Evolutionary conservation across 2,329 filamentous ascomycete species (phyloP).

Genomic region (Colletotrichum orchidophilum): DNA sequence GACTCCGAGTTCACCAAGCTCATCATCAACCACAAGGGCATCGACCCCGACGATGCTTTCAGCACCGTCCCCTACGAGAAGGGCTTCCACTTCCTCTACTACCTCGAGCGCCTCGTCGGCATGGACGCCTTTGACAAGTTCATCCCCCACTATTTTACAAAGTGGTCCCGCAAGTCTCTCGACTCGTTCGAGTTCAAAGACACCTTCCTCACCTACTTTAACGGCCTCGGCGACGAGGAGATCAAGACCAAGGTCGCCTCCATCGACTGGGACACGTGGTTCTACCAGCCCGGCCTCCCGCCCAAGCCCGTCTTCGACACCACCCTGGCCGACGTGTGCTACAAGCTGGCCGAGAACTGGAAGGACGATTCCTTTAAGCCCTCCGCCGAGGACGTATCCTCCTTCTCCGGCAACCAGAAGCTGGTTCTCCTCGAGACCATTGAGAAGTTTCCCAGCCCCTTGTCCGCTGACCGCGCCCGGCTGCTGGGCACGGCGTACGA

Average conservation of each 20-base stretch:
- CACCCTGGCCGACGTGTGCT: constrained; percentile 84
- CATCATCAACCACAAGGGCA: constrained; percentile 84
- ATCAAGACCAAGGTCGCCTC: constrained; percentile 71
- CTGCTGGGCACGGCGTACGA: constrained; percentile 80
- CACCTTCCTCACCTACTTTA: constrained; percentile 87
- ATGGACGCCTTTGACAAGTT: constrained; percentile 93
- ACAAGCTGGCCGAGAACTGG: constrained; percentile 85
- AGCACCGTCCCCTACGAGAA: constrained; percentile 95
- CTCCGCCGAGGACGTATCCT: constrained; percentile 71
- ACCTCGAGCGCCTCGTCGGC: constrained; percentile 86
- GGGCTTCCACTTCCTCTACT: constrained; percentile 92
- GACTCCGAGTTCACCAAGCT: constrained; percentile 95
- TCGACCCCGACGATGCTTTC: constrained; percentile 96
- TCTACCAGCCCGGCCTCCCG: constrained; percentile 88
- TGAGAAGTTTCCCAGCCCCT: constrained; percentile 70
- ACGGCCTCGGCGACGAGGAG: constrained; percentile 68
- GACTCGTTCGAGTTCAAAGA: constrained; percentile 95
- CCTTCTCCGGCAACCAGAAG: constrained; percentile 86
- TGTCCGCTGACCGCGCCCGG: constrained; percentile 73
- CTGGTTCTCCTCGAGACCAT: constrained; percentile 90
- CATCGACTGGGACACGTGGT: constrained; percentile 90
- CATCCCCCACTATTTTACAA: constrained; percentile 93
- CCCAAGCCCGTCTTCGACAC: constrained; percentile 94
- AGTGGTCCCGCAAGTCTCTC: constrained; percentile 85
- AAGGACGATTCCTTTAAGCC: constrained; percentile 73